These are phyloP conservation scores for Sanguinoderma infundibulare DNA, from an alignment of 1,284 basidiomycete genomes.

Conservation along the genomic window DNA sequence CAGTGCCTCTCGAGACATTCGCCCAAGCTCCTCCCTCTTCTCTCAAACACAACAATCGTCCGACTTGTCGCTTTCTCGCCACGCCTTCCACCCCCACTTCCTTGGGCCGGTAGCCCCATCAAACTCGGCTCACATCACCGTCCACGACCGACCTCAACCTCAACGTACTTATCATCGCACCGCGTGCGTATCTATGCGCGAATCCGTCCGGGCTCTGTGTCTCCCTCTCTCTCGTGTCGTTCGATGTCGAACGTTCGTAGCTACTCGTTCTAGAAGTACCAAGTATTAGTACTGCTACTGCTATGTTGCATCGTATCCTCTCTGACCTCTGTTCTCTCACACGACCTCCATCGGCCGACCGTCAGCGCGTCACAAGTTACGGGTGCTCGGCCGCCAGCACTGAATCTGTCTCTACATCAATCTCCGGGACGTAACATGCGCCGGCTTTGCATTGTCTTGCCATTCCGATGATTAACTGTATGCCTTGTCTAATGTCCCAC, in stretches of 20 bases:
- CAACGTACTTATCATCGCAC: background rate
- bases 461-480: too few species aligned
- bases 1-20: too few species aligned
- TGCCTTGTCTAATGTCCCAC: too few species aligned
- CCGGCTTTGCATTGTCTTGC: too few species aligned
- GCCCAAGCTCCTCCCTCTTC: too few species aligned
- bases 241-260: background rate
- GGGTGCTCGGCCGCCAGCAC: too few species aligned
- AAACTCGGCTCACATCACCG: background rate
- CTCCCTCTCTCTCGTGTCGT: background rate
- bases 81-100: background rate
- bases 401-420: too few species aligned
- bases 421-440: too few species aligned
- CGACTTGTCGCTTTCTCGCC: background rate
- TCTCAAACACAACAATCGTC: background rate
- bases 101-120: background rate
- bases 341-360: background rate
- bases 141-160: too few species aligned
- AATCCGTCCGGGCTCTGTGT: background rate
- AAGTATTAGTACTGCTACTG: slow-evolving; percentile 6
- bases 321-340: background rate
- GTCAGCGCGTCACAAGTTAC: too few species aligned
- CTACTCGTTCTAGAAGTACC: background rate
- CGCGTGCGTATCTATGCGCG: slow-evolving; percentile 11
- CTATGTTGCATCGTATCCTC: background rate